Evolutionary conservation across 768 basidiomycete species (phyloP), one percentile per base, ranked within the genome.

Genomic region (Tulasnella sp.): DNA sequence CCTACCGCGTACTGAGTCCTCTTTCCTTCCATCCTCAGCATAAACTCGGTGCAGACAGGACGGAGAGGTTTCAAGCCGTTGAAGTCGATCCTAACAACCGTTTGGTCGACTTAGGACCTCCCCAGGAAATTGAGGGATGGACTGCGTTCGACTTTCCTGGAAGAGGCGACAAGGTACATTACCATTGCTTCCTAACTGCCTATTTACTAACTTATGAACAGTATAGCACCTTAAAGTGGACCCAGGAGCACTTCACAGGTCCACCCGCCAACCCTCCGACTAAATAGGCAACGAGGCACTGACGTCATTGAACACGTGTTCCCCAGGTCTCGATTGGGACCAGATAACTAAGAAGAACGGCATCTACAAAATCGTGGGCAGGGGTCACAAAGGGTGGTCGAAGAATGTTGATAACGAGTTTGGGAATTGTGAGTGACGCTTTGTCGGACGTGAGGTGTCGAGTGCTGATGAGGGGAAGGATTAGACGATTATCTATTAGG

Each of bases 91-190:
- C 80, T 4, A 64, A 79, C 19, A 80, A 93, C 65, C 75, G 92
- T 1, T 69, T 80, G 21, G 79, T 77, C 62, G 74, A 74, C 39
- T 69, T 79, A 36, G 84, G 81, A 0, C 76, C 74, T 9, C 69
- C 72, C 49, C 73, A 76, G 67, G 73, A 83, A 58, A 84, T 94
- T 11, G 78, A 84, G 67, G 84, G 77, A 0, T 89, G 87, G 86
- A 89, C 88, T n/a, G 79, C 74, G 0, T 97, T 86, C 67, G 80
- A 86, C 60, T 94, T 88, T 66, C 72, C 79, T n/a, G 86, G 82
- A 39, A 73, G 92, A 68, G 76, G 73, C 15, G 77, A 77, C 35
- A 83, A 86, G 72, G 86, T 87, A 65, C 59, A 40, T 43, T 35
- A 40, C 62, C 65, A 53, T 65, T 63, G 1, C n/a, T 34, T 8